Evolutionary conservation across 2,329 filamentous ascomycete genomes (phyloP).

Genomic region (Keithomyces neogunnii): DNA sequence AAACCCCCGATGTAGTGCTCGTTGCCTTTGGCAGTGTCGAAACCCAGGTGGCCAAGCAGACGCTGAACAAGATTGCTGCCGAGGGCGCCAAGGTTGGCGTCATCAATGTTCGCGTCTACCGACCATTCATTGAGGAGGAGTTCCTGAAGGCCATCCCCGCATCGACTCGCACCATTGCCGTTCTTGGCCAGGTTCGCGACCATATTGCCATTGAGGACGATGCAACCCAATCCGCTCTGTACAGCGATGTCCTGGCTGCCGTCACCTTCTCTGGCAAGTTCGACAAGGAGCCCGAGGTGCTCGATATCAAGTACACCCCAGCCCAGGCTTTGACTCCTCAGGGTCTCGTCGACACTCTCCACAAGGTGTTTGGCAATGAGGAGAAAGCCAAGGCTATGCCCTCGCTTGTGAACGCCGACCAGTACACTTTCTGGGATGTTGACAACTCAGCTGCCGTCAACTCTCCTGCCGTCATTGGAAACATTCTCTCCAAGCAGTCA

Average conservation of each 20-base stretch:
- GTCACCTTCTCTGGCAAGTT: constrained; percentile 69
- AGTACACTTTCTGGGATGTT: constrained; percentile 91
- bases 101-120: constrained; percentile 86
- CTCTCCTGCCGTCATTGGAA: constrained; percentile 53
- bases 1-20: constrained; percentile 69
- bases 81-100: constrained; percentile 75
- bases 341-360: constrained; percentile 41
- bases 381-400: constrained; percentile 32
- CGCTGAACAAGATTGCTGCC: constrained; percentile 62
- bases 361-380: constrained; percentile 47
- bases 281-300: constrained; percentile 52
- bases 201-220: constrained; percentile 65
- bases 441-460: constrained; percentile 62
- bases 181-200: constrained; percentile 81
- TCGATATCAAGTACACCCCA: constrained; percentile 86
- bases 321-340: constrained; percentile 48
- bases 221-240: constrained; percentile 75
- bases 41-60: constrained; percentile 74
- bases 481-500: constrained; percentile 62
- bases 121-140: constrained; percentile 89
- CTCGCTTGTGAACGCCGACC: constrained; percentile 53
- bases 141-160: constrained; percentile 77
- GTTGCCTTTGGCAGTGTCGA: constrained; percentile 92
- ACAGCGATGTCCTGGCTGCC: constrained; percentile 82
- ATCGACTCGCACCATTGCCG: constrained; percentile 66